Evolutionary conservation across 148 eudicot genomes (phyloP).

Genomic region (Diospyros kaki): DNA sequence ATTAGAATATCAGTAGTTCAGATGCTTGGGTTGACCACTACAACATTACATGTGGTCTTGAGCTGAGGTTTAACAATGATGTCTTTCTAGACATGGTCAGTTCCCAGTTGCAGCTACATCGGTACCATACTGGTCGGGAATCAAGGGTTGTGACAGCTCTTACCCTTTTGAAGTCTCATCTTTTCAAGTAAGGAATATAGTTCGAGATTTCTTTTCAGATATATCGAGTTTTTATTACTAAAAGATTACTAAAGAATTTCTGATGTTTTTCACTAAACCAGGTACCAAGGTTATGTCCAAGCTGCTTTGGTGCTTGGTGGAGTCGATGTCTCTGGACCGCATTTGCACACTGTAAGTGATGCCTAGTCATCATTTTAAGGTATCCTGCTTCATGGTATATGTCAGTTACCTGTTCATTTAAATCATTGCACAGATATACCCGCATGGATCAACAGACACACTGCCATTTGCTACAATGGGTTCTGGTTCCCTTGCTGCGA

Average conservation of each 20-base stretch:
- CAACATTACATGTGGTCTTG: background rate
- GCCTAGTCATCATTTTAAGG: background rate
- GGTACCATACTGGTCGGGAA: conserved; percentile 85
- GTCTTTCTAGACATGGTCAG: conserved; percentile 71
- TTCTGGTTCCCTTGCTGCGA: conserved; percentile 93
- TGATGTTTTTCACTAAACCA: conserved; percentile 26
- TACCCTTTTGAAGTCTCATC: conserved; percentile 78
- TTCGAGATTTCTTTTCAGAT: background rate
- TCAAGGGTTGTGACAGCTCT: conserved; percentile 92
- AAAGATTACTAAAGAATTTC: conserved; percentile 2
- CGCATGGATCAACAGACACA: conserved; percentile 94
- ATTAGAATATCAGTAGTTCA: background rate
- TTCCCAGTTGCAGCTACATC: conserved; percentile 84
- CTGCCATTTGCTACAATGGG: conserved; percentile 96
- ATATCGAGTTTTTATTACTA: background rate
- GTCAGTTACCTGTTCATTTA: conserved; percentile 7
- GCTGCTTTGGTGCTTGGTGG: conserved; percentile 97
- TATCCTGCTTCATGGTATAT: background rate
- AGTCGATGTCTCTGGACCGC: conserved; percentile 87
- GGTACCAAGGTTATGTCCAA: conserved; percentile 81
- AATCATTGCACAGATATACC: conserved; percentile 59
- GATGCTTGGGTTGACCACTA: background rate
- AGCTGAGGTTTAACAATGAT: background rate
- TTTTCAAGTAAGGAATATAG: conserved; percentile 46
- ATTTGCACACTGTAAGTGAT: conserved; percentile 77